Evolutionary conservation across 768 basidiomycete species (phyloP).

Genomic region (Tubosaeta sp.): DNA sequence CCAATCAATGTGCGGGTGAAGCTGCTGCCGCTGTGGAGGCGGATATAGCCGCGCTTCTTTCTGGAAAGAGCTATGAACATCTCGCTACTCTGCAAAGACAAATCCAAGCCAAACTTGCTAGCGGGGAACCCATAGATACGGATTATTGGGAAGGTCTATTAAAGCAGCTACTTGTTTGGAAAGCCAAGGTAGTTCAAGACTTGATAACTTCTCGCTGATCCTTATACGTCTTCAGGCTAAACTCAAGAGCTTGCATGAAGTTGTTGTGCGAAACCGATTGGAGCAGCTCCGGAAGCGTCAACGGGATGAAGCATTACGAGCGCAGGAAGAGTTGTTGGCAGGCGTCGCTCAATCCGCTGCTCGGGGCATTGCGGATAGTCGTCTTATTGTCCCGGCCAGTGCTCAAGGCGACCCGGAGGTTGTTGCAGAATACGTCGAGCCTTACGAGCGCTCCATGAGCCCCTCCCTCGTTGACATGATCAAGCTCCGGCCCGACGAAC

Average conservation of each 20-base stretch:
- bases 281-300: slow-evolving; percentile 96
- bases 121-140: slow-evolving; percentile 92
- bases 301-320: slow-evolving; percentile 91
- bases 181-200: slow-evolving; percentile 70
- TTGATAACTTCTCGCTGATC: not conserved
- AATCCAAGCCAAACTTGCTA: slow-evolving; percentile 82
- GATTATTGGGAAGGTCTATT: slow-evolving; percentile 97
- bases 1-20: slow-evolving; percentile 56
- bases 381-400: slow-evolving; percentile 32
- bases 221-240: slow-evolving; percentile 60
- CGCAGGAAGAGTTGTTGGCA: slow-evolving; percentile 85
- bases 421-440: slow-evolving; percentile 62
- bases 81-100: slow-evolving; percentile 77
- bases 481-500: slow-evolving; percentile 69
- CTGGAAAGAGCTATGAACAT: slow-evolving; percentile 84
- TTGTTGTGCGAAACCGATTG: slow-evolving; percentile 92
- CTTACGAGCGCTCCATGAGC: slow-evolving; percentile 84
- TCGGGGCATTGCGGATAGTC: slow-evolving; percentile 36
- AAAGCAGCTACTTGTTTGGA: slow-evolving; percentile 92
- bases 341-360: slow-evolving; percentile 65
- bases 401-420: slow-evolving; percentile 34
- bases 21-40: slow-evolving; percentile 77
- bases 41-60: slow-evolving; percentile 76
- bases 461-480: slow-evolving; percentile 72
- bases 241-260: slow-evolving; percentile 87